A percentile compares a stretch with the other conserved stretches of the same genome.
Evolutionary conservation across 345 rosid species (phyloP).

Genomic region (Geranium brycei): DNA sequence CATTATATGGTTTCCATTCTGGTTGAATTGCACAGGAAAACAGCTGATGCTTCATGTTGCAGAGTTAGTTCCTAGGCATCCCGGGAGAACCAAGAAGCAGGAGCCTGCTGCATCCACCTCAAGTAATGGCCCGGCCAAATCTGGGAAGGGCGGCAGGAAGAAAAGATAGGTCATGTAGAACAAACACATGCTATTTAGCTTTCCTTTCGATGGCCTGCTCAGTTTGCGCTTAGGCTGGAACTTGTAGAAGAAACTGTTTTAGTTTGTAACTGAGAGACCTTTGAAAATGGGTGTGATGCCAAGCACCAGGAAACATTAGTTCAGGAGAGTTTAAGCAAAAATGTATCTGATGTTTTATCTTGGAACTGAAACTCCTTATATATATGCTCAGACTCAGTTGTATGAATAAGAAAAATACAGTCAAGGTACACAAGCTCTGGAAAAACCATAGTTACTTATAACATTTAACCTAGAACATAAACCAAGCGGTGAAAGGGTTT

Average conservation of each 20-base stretch:
- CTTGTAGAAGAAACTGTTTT: not conserved
- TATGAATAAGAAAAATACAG: no score
- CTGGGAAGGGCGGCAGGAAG: conserved; percentile 77
- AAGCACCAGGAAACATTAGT: not conserved
- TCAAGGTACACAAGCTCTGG: no score
- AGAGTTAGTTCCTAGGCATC: conserved; percentile 80
- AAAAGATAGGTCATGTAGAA: conserved; percentile 33
- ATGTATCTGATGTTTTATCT: no score
- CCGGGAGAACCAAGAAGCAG: conserved; percentile 72
- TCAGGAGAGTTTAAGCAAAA: not conserved
- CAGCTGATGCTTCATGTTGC: conserved; percentile 77
- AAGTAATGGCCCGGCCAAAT: conserved; percentile 41
- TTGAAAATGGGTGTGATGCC: not conserved
- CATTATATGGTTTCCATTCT: not conserved
- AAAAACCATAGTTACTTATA: no score
- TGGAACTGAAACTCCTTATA: no score
- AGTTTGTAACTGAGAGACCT: not conserved
- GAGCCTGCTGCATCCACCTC: conserved; percentile 48
- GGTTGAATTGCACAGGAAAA: conserved; percentile 41
- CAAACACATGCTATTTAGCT: no score
- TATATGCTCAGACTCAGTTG: no score
- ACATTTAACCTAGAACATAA: conserved; percentile 11
- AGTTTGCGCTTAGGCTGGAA: no score
- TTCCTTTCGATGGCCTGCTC: no score
- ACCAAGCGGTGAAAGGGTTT: conserved; percentile 93